phyloP scores from a whole-genome alignment of 192 early-diverging fungal genomes.

The Backusella luteola region DNA sequence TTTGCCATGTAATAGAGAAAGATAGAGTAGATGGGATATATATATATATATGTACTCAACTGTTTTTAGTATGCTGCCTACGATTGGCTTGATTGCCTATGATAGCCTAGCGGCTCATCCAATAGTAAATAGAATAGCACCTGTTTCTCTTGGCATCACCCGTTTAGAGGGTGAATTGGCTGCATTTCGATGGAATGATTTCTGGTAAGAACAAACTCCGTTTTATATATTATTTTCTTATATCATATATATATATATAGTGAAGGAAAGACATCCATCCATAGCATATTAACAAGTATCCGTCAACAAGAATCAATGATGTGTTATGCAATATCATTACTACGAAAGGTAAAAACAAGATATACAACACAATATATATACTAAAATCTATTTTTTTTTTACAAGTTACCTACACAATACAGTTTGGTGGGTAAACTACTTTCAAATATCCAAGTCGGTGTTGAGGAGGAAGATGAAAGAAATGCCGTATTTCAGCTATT shows the following conservation, averaged over 20 bases:
- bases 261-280: constrained; percentile 29
- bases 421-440: constrained; percentile 54
- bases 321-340: constrained; percentile 49
- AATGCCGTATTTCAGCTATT: constrained; percentile 58
- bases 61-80: constrained; percentile 61
- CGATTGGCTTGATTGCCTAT: constrained; percentile 70
- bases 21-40: no score
- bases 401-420: constrained; percentile 60
- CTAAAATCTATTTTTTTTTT: neutral
- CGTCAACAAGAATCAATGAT: constrained; percentile 45
- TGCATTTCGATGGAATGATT: constrained; percentile 47
- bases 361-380: neutral
- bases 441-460: constrained; percentile 34
- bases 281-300: constrained; percentile 37
- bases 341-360: constrained; percentile 45
- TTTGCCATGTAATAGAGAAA: constrained; percentile 53
- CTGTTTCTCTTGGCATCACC: constrained; percentile 38
- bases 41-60: neutral
- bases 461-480: constrained; percentile 54
- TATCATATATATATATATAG: neutral
- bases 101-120: constrained; percentile 67
- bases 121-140: constrained; percentile 39
- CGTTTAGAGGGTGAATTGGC: constrained; percentile 34
- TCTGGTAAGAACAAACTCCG: constrained; percentile 24
- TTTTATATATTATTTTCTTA: neutral